These are phyloP conservation scores for Termitomyces titanicus DNA, from an alignment of 768 basidiomycete genomes.

Conservation along the genomic window DNA sequence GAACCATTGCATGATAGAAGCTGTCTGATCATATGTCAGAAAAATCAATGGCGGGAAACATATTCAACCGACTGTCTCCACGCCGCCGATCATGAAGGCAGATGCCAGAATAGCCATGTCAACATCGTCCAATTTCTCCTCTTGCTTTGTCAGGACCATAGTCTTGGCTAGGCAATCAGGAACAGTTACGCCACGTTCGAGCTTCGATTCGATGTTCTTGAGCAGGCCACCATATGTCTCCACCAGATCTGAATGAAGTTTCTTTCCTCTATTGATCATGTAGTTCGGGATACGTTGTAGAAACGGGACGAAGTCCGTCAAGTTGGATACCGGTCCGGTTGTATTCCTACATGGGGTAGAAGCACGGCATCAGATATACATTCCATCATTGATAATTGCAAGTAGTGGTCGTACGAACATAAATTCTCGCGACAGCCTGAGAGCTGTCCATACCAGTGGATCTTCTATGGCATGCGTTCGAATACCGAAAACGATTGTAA, in stretches of 20 bases:
- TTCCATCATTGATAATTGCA: neutral
- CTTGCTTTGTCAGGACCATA: slow-evolving; percentile 27
- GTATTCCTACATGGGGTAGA: slow-evolving; percentile 27
- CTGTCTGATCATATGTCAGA: slow-evolving; percentile 21
- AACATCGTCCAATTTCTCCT: slow-evolving; percentile 31
- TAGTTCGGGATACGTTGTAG: slow-evolving; percentile 37
- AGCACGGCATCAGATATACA: slow-evolving; percentile 5
- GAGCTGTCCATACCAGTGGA: slow-evolving; percentile 31
- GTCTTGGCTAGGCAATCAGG: slow-evolving; percentile 42
- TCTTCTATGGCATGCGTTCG: slow-evolving; percentile 36
- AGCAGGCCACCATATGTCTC: slow-evolving; percentile 37
- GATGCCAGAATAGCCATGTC: slow-evolving; percentile 39
- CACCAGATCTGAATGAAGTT: slow-evolving; percentile 35
- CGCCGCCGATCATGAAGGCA: slow-evolving; percentile 42
- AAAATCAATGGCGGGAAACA: neutral
- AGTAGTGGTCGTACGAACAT: slow-evolving; percentile 27
- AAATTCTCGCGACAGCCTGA: slow-evolving; percentile 39
- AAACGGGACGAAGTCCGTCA: slow-evolving; percentile 40
- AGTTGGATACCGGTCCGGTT: slow-evolving; percentile 41
- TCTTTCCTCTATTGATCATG: slow-evolving; percentile 33
- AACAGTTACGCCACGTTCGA: slow-evolving; percentile 33
- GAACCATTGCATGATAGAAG: slow-evolving; percentile 37
- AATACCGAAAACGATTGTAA: slow-evolving; percentile 38
- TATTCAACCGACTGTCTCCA: slow-evolving; percentile 32
- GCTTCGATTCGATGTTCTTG: slow-evolving; percentile 29